phyloP scores from a whole-genome alignment of 345 rosid genomes.

The Pistacia integerrima region DNA sequence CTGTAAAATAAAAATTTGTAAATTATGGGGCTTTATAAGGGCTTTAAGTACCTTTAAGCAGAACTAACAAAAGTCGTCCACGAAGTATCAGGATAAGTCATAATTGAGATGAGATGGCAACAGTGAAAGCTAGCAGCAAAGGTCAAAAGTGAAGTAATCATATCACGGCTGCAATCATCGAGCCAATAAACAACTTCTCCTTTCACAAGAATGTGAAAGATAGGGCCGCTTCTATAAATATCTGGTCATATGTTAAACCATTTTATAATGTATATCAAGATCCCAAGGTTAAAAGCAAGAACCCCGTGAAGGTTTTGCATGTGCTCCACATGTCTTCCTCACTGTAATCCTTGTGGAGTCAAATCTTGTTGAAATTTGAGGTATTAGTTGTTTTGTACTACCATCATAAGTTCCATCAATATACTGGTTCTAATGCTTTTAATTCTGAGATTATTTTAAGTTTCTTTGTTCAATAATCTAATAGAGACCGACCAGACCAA shows the following conservation, averaged over 20 bases:
- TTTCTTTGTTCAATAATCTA: background rate
- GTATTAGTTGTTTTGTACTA: background rate
- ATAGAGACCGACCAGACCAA: constrained; percentile 29
- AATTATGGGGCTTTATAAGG: too few relatives aligned
- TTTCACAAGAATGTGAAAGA: constrained; percentile 12
- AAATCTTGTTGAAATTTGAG: constrained; percentile 30
- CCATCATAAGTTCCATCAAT: background rate
- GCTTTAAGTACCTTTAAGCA: too few relatives aligned
- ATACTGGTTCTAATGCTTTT: background rate
- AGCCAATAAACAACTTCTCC: constrained; percentile 33
- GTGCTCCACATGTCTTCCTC: constrained; percentile 16
- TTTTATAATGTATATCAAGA: background rate
- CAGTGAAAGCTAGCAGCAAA: constrained; percentile 9
- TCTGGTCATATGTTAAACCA: constrained; percentile 9
- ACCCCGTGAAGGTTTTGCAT: constrained; percentile 8
- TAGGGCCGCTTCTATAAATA: constrained; percentile 22
- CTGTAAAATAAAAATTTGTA: too few relatives aligned
- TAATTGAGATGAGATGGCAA: background rate
- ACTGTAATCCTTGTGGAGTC: constrained; percentile 11
- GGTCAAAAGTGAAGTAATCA: constrained; percentile 24
- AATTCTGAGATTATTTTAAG: constrained; percentile 7
- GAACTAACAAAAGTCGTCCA: background rate
- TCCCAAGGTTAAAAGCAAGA: constrained; percentile 12
- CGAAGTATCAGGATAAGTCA: background rate
- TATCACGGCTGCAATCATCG: constrained; percentile 25